Evolutionary conservation across 176 grass and related monocot species (phyloP), one percentile per base, ranked within the genome.

Genomic region (Echinochloa phyllopogon): DNA sequence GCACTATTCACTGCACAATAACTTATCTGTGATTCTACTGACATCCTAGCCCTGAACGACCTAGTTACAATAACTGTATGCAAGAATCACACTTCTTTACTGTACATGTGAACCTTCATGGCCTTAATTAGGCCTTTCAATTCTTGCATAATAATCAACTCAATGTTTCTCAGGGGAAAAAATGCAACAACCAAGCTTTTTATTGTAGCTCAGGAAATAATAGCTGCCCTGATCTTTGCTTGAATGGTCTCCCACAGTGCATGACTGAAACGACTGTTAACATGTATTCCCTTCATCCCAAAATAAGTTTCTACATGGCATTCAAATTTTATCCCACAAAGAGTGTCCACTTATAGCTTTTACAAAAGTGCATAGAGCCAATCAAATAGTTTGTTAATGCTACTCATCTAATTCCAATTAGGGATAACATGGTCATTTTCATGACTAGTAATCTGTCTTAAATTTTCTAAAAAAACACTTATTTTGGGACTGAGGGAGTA

Each of bases 41-140:
- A 37, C 44, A 82, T 55, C 72, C 89, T 79, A 79, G 74, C 77
- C 60, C 80, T 74, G 3, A 83, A 59, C 17, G 60, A 67, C 44
- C 78, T 87, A 79, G 79, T 49, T 68, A 76, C 79, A 77, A 61
- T 79, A 83, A 57, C 23, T 7, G n/a, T 71, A 48, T 86, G 83
- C 64, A 71, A 56, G 77, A 89, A 89, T 82, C 43, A 74, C 68
- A 41, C 36, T 49, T 66, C 48, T 79, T 41, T 78, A 67, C 72
- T 86, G 56, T 90, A 87, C 84, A 83, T 75, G 50, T 75, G 67
- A 60, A 71, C 29, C 75, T 62, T 27, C 33, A 68, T 49, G 68
- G n/a, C 41, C 41, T 36, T 27, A 59, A 71, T 38, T 27, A 76
- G 41, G 5, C 37, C 64, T 82, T 90, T 60, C 72, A 29, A 48